A percentile compares a stretch with the other conserved stretches of the same genome.
These are phyloP conservation scores for Chytriomyces hyalinus DNA, from an alignment of 192 early-diverging fungal species.

Conservation along the genomic window DNA sequence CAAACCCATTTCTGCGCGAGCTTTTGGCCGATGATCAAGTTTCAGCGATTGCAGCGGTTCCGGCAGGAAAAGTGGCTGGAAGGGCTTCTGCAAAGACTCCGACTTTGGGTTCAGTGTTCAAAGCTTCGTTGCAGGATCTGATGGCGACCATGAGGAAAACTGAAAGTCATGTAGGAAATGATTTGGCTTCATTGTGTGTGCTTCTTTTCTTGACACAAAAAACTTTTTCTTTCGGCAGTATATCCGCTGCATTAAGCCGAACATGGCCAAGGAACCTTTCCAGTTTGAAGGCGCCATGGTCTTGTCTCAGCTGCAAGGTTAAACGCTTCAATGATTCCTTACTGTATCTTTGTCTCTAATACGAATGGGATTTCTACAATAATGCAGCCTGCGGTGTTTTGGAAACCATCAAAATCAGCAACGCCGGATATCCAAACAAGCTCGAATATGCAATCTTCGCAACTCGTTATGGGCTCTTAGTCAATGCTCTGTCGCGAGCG, in stretches of 20 bases:
- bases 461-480: conserved; percentile 57
- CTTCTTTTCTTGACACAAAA: not conserved
- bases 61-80: not conserved
- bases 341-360: not conserved
- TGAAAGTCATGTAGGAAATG: conserved; percentile 54
- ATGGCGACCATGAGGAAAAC: conserved; percentile 90
- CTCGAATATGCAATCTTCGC: conserved; percentile 83
- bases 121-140: conserved; percentile 66
- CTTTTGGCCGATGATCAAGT: conserved; percentile 49
- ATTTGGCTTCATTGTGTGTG: not conserved
- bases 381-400: conserved; percentile 81
- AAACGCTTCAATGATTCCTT: not conserved
- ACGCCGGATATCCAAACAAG: conserved; percentile 84
- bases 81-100: conserved; percentile 60
- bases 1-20: conserved; percentile 73
- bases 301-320: conserved; percentile 74
- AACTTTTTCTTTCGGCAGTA: conserved; percentile 53
- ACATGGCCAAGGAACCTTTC: conserved; percentile 85
- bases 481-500: conserved; percentile 16
- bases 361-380: not conserved
- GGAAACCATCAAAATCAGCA: conserved; percentile 91
- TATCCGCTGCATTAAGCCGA: conserved; percentile 95
- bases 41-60: no score
- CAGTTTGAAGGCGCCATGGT: conserved; percentile 91
- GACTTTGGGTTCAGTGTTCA: conserved; percentile 90